Evolutionary conservation across 1,284 basidiomycete species (phyloP), one percentile per base, ranked within the genome.

Genomic region (Waitea zeae): DNA sequence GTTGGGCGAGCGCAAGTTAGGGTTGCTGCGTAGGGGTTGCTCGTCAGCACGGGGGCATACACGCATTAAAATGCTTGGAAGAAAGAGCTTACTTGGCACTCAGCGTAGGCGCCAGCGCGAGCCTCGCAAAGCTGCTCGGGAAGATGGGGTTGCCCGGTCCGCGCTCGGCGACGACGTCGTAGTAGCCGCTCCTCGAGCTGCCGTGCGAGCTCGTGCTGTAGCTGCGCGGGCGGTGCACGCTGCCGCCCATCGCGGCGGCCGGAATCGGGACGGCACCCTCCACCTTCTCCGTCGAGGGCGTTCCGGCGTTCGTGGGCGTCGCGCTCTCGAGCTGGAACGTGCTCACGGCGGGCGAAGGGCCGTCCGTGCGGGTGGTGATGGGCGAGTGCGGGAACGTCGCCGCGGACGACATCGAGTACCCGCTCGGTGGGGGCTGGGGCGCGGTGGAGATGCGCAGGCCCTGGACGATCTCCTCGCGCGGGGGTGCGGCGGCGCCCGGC

Each of bases 141-240:
- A 80, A 80, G 9, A 79, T 51, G 6, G 77, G 76, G 41, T 70
- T 65, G 1, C 73, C 73, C 1, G 70, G 64, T 1, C 52, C 54
- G 12, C 73, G 62, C 44, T 76, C 70, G 11, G 59, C 64, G 3
- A 61, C 51, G 3, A 51, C 51, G 42, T 64, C 50, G 41, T 62
- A 58, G 20, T 42, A 36, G 4, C 31, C 43, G 9, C 45, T 37
- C 24, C 24, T 7, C 9, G 9, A 9, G 24, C 7, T 9, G 24
- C 7, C 7, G 9, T 7, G n/a, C 24, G 24, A 26, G 24, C 24
- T 26, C 24, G 24, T 9, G 24, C 24, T 26, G 9, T 7, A 26
- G 24, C 24, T 26, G 7, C 24, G 24, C 9, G 24, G 24, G 7
- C n/a, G 7, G 24, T 26, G n/a, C 24, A 26, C 24, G 24, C 7